These are phyloP conservation scores for Collybiopsis confluens DNA, from an alignment of 768 basidiomycete genomes.

Conservation along the genomic window DNA sequence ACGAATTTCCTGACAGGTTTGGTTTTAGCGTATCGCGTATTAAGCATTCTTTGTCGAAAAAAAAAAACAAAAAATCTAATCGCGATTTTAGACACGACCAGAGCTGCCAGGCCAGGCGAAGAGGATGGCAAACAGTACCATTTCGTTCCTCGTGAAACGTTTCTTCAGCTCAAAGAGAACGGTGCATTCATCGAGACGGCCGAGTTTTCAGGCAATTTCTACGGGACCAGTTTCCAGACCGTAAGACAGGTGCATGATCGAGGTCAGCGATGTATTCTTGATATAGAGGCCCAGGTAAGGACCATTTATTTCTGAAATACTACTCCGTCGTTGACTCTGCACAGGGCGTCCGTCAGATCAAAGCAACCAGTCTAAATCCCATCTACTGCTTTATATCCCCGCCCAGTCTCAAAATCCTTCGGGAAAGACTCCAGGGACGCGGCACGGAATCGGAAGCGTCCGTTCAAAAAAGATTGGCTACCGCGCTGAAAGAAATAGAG, in stretches of 20 bases:
- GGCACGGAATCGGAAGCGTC: constrained; percentile 81
- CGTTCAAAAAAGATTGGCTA: constrained; percentile 69
- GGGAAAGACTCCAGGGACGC: constrained; percentile 65
- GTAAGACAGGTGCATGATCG: constrained; percentile 61
- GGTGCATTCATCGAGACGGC: constrained; percentile 92
- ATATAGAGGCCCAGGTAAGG: constrained; percentile 92
- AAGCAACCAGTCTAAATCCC: constrained; percentile 74
- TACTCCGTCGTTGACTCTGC: too few relatives aligned
- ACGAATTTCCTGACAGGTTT: constrained; percentile 77
- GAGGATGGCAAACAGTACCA: constrained; percentile 81
- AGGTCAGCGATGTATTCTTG: constrained; percentile 84
- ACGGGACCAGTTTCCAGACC: constrained; percentile 86
- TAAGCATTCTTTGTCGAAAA: too few relatives aligned
- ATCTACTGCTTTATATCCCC: constrained; percentile 92
- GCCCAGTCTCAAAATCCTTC: constrained; percentile 70
- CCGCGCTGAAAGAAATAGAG: constrained; percentile 75
- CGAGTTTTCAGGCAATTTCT: constrained; percentile 87
- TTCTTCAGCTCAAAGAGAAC: constrained; percentile 62
- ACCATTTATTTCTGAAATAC: too few relatives aligned
- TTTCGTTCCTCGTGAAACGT: constrained; percentile 71
- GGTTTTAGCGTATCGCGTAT: constrained; percentile 92
- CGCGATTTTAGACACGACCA: constrained; percentile 96
- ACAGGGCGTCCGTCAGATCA: constrained; percentile 95
- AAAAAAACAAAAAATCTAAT: background rate
- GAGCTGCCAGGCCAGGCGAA: constrained; percentile 79